Evolutionary conservation across 305 asterid species (phyloP).

Genomic region (Fraxinus xanthoxyloides): DNA sequence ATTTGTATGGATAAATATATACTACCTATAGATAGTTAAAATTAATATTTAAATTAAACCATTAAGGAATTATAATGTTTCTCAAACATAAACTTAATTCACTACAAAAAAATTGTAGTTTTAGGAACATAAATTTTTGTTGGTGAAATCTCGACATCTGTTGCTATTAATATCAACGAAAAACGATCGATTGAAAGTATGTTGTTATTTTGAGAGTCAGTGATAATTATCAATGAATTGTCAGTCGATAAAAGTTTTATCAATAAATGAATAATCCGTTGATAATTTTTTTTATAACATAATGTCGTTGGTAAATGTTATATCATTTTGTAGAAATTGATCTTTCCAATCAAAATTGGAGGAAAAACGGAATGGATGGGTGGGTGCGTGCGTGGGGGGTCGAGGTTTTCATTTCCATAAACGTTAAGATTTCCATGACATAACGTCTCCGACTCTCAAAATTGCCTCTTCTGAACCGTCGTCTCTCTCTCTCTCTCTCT

Average conservation of each 20-base stretch:
- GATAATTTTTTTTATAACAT: neutral
- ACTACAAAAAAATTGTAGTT: neutral
- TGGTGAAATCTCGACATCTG: neutral
- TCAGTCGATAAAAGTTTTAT: no score
- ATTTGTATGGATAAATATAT: no score
- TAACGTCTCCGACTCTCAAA: conserved; percentile 10
- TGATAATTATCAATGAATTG: neutral
- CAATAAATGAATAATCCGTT: neutral
- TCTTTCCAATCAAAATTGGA: neutral
- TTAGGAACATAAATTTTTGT: no score
- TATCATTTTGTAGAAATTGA: neutral
- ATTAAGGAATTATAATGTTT: no score
- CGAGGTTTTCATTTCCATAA: neutral
- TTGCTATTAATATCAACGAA: neutral
- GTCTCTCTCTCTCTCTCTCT: neutral
- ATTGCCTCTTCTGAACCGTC: neutral
- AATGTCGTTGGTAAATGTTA: no score
- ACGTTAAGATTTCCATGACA: conserved; percentile 3
- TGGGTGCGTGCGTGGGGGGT: neutral
- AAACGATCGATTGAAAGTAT: neutral
- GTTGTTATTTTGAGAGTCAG: no score
- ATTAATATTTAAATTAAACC: neutral
- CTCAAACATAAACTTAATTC: neutral
- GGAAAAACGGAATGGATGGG: neutral
- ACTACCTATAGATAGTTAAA: no score